Conservation (phyloP, 2,329 filamentous ascomycete genomes). For the Claviceps fusiformis region DNA sequence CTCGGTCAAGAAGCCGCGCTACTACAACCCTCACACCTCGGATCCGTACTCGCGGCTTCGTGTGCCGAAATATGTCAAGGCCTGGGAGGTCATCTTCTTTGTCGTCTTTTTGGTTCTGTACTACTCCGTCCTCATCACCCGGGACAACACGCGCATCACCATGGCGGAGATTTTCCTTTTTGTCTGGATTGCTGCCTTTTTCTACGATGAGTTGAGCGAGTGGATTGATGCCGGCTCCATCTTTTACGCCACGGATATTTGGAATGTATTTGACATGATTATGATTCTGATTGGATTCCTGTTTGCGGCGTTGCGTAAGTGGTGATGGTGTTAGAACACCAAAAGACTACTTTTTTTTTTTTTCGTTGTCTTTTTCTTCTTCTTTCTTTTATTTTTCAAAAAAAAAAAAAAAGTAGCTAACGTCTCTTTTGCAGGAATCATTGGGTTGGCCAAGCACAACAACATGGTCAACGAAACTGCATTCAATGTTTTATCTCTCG, state of each 20-base stretch:
- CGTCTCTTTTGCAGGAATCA: slow-evolving; percentile 15
- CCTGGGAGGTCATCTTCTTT: slow-evolving; percentile 75
- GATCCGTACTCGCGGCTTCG: slow-evolving; percentile 64
- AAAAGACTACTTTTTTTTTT: not conserved
- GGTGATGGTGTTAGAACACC: not conserved
- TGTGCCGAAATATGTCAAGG: slow-evolving; percentile 74
- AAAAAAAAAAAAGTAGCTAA: not conserved
- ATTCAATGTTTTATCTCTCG: slow-evolving; percentile 80
- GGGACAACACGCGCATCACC: slow-evolving; percentile 53
- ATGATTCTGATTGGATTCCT: slow-evolving; percentile 61
- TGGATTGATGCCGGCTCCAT: slow-evolving; percentile 75
- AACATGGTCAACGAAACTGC: slow-evolving; percentile 57
- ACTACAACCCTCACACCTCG: slow-evolving; percentile 54
- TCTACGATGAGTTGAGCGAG: slow-evolving; percentile 76
- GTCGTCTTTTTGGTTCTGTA: slow-evolving; percentile 64
- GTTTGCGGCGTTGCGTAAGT: slow-evolving; percentile 60
- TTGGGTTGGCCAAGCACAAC: slow-evolving; percentile 34
- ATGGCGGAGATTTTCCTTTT: slow-evolving; percentile 60
- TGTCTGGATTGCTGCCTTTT: slow-evolving; percentile 76
- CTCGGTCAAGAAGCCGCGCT: slow-evolving; percentile 60
- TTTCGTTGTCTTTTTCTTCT: not conserved
- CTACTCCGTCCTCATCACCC: slow-evolving; percentile 70
- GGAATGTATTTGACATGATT: slow-evolving; percentile 60
- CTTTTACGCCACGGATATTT: slow-evolving; percentile 74
- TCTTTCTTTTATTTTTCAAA: not conserved